Base-by-base conservation (phyloP, 306 rosid genomes). In the Pyrus betulifolia region DNA sequence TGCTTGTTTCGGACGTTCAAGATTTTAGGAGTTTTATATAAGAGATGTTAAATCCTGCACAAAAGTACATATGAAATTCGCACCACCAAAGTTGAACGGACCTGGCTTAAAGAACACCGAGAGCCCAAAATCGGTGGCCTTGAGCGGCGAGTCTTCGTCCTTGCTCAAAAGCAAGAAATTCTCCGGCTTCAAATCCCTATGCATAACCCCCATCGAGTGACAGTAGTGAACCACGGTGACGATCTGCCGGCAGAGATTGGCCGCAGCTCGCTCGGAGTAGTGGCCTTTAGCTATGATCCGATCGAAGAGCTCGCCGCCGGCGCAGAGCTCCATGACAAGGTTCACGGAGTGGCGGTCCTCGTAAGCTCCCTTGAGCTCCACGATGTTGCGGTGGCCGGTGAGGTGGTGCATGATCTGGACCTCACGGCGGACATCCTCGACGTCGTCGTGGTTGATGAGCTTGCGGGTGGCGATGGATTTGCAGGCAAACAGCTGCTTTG, bases 341-440 rank as follows among this genome's bases (percentile, higher is more conserved):
- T 95, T 90, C 64, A 95, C 96, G n/a, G 93, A 90, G 88, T 95
- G 96, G 28, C 93, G 96, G 59, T 95, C 98, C 92, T 95, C 97
- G 84, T 85, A 92, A 6, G 96, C 97, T 22, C 90, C 98, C 44
- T 79, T 85, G 55, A 95, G 98, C 88, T 95, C 97, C 5, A 95
- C 97, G 59, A 92, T 84, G 86, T 95, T 82, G 28, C 91, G 97
- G 65, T 92, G 97, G 33, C 98, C 98, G 23, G 98, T 95, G 67
- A 95, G 94, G 79, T 95, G 98, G 84, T 95, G 93, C 98, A 95
- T 95, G 88, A 95, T 95, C 83, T 95, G 98, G 5, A 92, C 97
- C 83, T 92, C 97, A 8, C 98, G 96, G 28, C 96, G 91, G 44
- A 92, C 78, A 67, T 92, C 98, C 6, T 95, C 98, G 35, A 92